Evolutionary conservation across 768 basidiomycete genomes (phyloP), one percentile per base, ranked within the genome.

Genomic region (Udeniomyces megalosporus): DNA sequence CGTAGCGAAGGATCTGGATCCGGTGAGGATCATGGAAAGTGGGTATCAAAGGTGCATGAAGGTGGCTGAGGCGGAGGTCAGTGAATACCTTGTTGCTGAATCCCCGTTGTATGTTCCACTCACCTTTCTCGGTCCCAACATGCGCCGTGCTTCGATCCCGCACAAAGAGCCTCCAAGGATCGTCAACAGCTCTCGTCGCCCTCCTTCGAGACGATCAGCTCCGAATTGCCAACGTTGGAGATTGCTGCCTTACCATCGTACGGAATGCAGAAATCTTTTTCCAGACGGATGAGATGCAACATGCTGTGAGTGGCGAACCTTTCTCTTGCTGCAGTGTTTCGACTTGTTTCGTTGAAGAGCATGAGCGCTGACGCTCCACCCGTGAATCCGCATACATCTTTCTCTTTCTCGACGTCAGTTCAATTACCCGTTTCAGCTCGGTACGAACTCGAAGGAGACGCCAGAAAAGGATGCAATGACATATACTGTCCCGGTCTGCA

Each of bases 221-320:
- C 45, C 81, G 82, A 65, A 82, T 92, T 28, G 88, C 88, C 0
- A 86, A 90, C 67, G 72, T 92, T 8, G 88, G 89, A 10, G 88
- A 92, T 69, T 88, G 88, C 71, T 85, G 85, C 80, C 83, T 65
- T 20, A 84, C 88, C 79, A 78, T 95, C 24, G 82, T 96, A 22
- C 81, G 91, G 2, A 68, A 73, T 12, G 83, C 80, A 6, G 77
- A 81, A 58, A 82, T 95, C 48, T 80, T 82, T 1, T 95, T 89
- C 83, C 79, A 90, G 34, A 86, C 83, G 53, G 81, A 86, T 47
- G 92, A 95, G 73, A 92, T 93, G 87, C 91, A 90, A 82, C 90
- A 88, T 80, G 80, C 78, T 15, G 82, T 82, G 69, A 71, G 81
- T 77, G 38, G 57, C 44, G n/a, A 32, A 29, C 38, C 15, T 57